Percentiles rank a stretch among this genome's conserved stretches.
Conservation (phyloP, 805 yeast species). For the Ogataea trehalophila region DNA sequence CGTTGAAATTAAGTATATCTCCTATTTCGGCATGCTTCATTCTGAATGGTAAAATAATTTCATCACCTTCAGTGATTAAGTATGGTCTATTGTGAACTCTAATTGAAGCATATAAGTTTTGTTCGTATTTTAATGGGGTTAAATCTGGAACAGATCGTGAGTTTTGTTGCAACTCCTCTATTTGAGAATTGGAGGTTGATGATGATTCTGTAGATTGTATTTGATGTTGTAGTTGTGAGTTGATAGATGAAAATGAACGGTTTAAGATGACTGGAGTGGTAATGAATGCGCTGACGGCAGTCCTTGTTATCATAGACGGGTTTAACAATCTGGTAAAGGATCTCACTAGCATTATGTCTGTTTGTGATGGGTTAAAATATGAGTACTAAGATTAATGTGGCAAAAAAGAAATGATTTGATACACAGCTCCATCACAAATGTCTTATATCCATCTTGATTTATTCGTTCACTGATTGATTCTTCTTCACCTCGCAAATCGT, state of each 20-base stretch:
- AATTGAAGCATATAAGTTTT: conserved; percentile 74
- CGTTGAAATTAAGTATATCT: conserved; percentile 66
- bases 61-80: conserved; percentile 88
- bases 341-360: not conserved
- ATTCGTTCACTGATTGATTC: too few species aligned
- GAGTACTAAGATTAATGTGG: not conserved
- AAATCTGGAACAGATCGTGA: conserved; percentile 35
- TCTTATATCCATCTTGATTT: too few species aligned
- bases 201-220: conserved; percentile 1
- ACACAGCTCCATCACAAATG: too few species aligned
- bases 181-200: not conserved
- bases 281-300: not conserved
- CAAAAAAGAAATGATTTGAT: too few species aligned
- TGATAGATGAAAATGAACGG: conserved; percentile 3
- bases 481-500: too few species aligned
- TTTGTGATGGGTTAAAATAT: not conserved
- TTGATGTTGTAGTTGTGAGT: not conserved
- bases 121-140: conserved; percentile 59
- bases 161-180: not conserved
- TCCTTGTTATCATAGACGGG: not conserved
- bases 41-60: conserved; percentile 70
- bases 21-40: conserved; percentile 78
- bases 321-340: not conserved
- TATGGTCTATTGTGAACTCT: conserved; percentile 80
- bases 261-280: not conserved